Base-by-base conservation (phyloP, 495 filamentous ascomycete species). In the Rostrohypoxylon terebratum region DNA sequence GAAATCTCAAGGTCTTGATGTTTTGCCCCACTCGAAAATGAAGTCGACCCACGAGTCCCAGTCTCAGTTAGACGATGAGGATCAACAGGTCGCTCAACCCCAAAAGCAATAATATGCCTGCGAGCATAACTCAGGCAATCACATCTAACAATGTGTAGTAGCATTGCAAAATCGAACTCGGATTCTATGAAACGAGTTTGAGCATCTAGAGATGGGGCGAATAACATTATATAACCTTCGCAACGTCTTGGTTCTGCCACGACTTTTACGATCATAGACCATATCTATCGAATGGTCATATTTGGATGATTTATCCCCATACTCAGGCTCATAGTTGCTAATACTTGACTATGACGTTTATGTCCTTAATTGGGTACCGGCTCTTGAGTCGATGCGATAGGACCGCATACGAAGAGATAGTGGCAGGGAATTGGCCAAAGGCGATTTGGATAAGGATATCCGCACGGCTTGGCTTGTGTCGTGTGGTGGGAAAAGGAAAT, bases 21-120 rank as follows among this genome's bases (percentile, higher is more conserved):
- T 79, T 20, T 53, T 85, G 2, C 81, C 80, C 0, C 78, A 81
- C 61, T 74, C 79, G 9, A 83, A 72, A 54, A 57, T 78, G 65
- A 75, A 71, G 55, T 74, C 77, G 13, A 55, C 48, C n/a, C 31
- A 72, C 51, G 72, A 75, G 53, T 50, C 62, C 7, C 63, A 67
- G 53, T 50, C 62, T 7, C 63, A 67, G 20, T 28, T 45, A 1
- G 63, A 53, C 18, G 66, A 20, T 16, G 74, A 74, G 18, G 50
- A 76, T 10, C 62, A 63, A 47, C 66, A 75, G 53, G 44, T 55
- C 50, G 0, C 63, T 3, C 23, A 62, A 57, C 38, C 63, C 1
- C 23, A 62, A 57, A 45, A 42, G n/a, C 44, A 57, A 14, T 71
- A 38, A 68, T 16, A 20, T 2, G 9, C 33, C 18, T 62, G 28